A percentile compares a stretch with the other conserved stretches of the same genome.
Conservation (phyloP, 192 early-diverging fungal species). For the Rhizoclosmatium sp. region DNA sequence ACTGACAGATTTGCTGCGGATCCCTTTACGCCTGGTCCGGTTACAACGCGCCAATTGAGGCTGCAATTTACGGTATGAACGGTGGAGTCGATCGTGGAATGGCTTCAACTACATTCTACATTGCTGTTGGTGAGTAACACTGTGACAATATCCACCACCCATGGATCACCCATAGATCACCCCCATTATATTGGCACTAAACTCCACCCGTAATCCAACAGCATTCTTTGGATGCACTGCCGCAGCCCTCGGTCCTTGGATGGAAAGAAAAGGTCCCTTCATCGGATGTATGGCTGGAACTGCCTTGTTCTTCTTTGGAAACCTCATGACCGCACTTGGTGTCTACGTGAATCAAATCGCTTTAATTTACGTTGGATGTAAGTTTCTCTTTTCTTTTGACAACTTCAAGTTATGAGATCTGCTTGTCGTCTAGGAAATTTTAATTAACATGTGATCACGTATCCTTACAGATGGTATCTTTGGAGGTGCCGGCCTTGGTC, state of each 20-base stretch:
- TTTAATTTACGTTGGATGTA: conserved; percentile 53
- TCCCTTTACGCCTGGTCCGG: conserved; percentile 82
- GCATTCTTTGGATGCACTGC: conserved; percentile 73
- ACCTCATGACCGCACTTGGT: conserved; percentile 71
- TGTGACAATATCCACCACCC: too few species aligned
- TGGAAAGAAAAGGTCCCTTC: conserved; percentile 78
- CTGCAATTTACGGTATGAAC: conserved; percentile 56
- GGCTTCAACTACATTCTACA: conserved; percentile 75
- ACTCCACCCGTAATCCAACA: not conserved
- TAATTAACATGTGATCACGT: not conserved
- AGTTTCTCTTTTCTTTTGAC: not conserved
- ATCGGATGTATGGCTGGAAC: conserved; percentile 70
- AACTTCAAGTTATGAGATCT: not conserved
- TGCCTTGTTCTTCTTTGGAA: conserved; percentile 71
- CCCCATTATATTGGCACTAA: not conserved
- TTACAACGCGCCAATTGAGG: conserved; percentile 77
- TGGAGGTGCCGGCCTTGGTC: conserved; percentile 73
- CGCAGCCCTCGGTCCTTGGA: conserved; percentile 80
- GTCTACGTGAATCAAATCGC: conserved; percentile 43
- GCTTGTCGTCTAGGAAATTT: not conserved
- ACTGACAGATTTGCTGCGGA: conserved; percentile 61
- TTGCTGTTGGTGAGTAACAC: conserved; percentile 65
- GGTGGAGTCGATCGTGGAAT: conserved; percentile 53
- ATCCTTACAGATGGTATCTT: conserved; percentile 66
- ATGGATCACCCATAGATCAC: too few species aligned